Evolutionary conservation across 1,139 yeast genomes (phyloP).

Genomic region (Candida sojae): DNA sequence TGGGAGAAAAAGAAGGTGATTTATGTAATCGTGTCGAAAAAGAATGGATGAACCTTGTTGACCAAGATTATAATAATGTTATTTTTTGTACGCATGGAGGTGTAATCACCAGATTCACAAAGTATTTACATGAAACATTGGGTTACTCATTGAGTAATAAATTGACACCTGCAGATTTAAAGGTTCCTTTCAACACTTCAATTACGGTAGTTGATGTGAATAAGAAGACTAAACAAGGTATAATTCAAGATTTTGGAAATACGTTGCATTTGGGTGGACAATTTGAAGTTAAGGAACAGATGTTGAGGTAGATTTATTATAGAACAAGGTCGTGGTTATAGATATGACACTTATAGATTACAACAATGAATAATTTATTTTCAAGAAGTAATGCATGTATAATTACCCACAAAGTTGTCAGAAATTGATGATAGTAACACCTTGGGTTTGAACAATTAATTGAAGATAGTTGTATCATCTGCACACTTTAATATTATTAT

Average conservation of each 20-base stretch:
- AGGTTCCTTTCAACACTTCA: slow-evolving; percentile 74
- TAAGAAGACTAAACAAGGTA: slow-evolving; percentile 34
- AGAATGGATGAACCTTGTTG: slow-evolving; percentile 35
- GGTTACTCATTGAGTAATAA: slow-evolving; percentile 38
- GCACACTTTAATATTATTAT: too few species aligned
- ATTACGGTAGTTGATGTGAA: slow-evolving; percentile 62
- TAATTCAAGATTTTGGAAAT: slow-evolving; percentile 55
- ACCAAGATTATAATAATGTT: slow-evolving; percentile 45
- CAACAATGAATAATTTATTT: too few species aligned
- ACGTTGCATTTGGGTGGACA: slow-evolving; percentile 66
- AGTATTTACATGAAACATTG: slow-evolving; percentile 41
- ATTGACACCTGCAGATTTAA: slow-evolving; percentile 44
- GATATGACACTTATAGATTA: too few species aligned
- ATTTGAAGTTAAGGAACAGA: slow-evolving; percentile 53
- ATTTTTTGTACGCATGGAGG: slow-evolving; percentile 86
- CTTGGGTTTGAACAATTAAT: too few species aligned
- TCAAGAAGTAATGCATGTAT: too few species aligned
- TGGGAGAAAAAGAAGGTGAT: slow-evolving; percentile 54
- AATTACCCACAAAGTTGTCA: too few species aligned
- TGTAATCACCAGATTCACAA: slow-evolving; percentile 63
- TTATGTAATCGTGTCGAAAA: slow-evolving; percentile 52
- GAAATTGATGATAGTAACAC: too few species aligned
- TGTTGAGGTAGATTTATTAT: slow-evolving; percentile 23
- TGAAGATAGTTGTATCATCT: too few species aligned
- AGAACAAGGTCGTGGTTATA: not conserved